A percentile compares a stretch with the other conserved stretches of the same genome.
Conservation (phyloP, 441 rosid genomes). For the Euphorbia celastroides region DNA sequence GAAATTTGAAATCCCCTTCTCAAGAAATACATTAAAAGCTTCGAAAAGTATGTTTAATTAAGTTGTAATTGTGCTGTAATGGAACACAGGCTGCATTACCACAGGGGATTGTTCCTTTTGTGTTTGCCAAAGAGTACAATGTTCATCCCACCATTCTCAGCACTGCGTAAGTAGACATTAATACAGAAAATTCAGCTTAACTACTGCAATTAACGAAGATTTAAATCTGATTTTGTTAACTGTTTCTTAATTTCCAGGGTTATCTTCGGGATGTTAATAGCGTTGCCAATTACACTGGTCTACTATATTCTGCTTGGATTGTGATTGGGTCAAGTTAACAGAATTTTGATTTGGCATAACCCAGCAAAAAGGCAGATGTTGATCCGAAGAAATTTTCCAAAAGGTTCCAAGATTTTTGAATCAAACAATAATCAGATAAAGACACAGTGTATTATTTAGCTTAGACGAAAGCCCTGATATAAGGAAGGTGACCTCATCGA, state of each 20-base stretch:
- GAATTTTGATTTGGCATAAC: slow-evolving; percentile 14
- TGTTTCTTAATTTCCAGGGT: slow-evolving; percentile 34
- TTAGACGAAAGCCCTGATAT: slow-evolving; percentile 26
- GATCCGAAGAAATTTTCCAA: slow-evolving; percentile 21
- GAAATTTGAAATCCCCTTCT: background rate
- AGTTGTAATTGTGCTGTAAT: background rate
- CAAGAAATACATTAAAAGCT: background rate
- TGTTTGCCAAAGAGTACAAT: slow-evolving; percentile 78
- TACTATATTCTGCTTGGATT: slow-evolving; percentile 82
- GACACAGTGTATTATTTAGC: slow-evolving; percentile 3
- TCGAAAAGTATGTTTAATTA: too few species aligned
- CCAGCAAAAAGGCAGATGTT: slow-evolving; percentile 8
- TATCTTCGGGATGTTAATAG: slow-evolving; percentile 74
- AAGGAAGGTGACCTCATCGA: slow-evolving; percentile 41
- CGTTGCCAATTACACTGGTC: slow-evolving; percentile 65
- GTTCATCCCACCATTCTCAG: slow-evolving; percentile 78
- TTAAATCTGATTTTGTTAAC: background rate
- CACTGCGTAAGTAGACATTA: slow-evolving; percentile 46
- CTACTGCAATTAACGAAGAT: background rate
- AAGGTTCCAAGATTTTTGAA: slow-evolving; percentile 46
- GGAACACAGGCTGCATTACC: slow-evolving; percentile 62
- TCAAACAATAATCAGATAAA: slow-evolving; percentile 10
- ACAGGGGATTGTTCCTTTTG: slow-evolving; percentile 82
- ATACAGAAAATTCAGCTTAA: background rate
- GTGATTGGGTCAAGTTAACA: slow-evolving; percentile 33